Percentiles rank a stretch among this genome's conserved stretches.
phyloP scores from a whole-genome alignment of 2,329 filamentous ascomycete genomes.

The Colletotrichum sp. region DNA sequence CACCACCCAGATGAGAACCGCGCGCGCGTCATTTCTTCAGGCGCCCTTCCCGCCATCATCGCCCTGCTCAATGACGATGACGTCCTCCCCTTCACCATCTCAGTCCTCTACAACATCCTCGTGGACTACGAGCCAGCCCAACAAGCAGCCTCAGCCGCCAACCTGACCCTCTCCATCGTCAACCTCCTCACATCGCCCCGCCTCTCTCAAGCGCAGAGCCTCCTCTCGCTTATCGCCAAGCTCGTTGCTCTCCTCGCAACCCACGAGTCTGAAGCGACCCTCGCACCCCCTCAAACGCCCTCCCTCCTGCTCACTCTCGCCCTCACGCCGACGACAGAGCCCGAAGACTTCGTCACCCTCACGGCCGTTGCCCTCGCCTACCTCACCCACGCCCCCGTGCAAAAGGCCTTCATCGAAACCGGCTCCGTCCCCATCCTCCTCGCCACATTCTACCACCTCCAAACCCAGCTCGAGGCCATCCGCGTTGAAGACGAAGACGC shows the following conservation, averaged over 20 bases:
- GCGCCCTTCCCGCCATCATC: conserved; percentile 53
- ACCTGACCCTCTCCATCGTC: conserved; percentile 55
- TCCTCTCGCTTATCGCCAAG: conserved; percentile 61
- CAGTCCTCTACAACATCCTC: conserved; percentile 67
- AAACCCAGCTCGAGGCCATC: conserved; percentile 43
- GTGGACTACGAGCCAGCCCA: conserved; percentile 69
- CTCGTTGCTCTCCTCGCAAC: conserved; percentile 58
- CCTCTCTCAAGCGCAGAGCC: conserved; percentile 43
- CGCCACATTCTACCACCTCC: conserved; percentile 51
- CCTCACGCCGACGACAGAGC: conserved; percentile 45
- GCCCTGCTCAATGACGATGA: conserved; percentile 50
- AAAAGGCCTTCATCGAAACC: conserved; percentile 49
- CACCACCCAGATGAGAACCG: conserved; percentile 59
- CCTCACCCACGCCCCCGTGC: conserved; percentile 57
- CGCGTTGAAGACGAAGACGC: conserved; percentile 52
- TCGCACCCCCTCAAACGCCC: conserved; percentile 52
- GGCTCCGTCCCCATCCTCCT: conserved; percentile 49
- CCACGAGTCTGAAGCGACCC: conserved; percentile 52
- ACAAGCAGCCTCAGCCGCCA: conserved; percentile 54
- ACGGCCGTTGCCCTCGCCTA: conserved; percentile 60
- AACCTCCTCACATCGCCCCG: conserved; percentile 52
- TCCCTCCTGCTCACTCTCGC: conserved; percentile 56
- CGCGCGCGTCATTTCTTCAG: conserved; percentile 55
- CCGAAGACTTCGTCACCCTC: conserved; percentile 60
- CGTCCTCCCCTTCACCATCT: conserved; percentile 57